These are phyloP conservation scores for Chytridium lagenaria DNA, from an alignment of 371 early-diverging fungal genomes.

Conservation along the genomic window DNA sequence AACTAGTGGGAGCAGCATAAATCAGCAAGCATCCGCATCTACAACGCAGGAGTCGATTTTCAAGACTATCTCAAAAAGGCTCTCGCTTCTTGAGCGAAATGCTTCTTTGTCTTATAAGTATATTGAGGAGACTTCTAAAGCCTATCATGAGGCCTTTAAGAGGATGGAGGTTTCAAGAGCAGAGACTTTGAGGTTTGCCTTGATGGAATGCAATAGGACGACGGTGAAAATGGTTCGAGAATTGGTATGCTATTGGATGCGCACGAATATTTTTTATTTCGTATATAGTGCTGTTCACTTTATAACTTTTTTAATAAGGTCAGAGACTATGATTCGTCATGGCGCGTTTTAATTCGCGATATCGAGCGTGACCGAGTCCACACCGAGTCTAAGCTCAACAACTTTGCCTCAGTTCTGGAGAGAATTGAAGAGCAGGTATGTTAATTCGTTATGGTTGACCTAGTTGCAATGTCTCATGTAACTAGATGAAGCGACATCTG, in stretches of 20 bases:
- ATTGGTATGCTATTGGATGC: constrained; percentile 33
- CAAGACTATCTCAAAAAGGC: constrained; percentile 87
- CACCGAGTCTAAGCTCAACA: constrained; percentile 30
- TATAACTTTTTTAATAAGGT: too few species aligned
- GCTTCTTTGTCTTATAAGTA: constrained; percentile 78
- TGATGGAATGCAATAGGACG: constrained; percentile 70
- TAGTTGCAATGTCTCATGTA: neutral
- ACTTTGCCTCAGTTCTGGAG: neutral
- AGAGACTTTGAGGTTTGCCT: constrained; percentile 63
- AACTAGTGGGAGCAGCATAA: neutral
- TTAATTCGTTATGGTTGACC: neutral
- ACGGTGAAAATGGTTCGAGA: constrained; percentile 52
- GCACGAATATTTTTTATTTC: neutral
- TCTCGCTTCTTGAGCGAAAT: constrained; percentile 78
- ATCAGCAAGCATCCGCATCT: neutral
- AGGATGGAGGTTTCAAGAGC: constrained; percentile 67
- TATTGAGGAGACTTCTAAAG: constrained; percentile 83
- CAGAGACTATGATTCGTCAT: constrained; percentile 38
- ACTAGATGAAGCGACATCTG: constrained; percentile 15
- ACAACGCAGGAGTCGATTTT: constrained; percentile 80
- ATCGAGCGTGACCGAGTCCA: constrained; percentile 30
- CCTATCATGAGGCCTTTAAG: constrained; percentile 74
- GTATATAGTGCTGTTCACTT: too few species aligned
- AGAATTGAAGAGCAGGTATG: constrained; percentile 13
- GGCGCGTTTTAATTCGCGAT: constrained; percentile 33